phyloP scores from a whole-genome alignment of 2,329 filamentous ascomycete genomes.

The Incumbomyces lentus region DNA sequence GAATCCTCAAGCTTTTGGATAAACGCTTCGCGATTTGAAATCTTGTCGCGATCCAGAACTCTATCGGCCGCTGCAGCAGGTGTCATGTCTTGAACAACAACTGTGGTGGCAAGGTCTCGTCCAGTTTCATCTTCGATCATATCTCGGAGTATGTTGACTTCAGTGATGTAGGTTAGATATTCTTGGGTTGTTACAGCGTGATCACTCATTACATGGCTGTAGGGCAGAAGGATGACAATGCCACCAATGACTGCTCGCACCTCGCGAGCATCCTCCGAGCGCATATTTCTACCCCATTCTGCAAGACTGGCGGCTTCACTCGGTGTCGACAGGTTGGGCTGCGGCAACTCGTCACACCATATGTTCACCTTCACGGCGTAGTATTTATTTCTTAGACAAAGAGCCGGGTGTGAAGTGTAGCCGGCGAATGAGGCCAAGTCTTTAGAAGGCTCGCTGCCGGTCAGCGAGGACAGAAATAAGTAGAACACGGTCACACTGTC shows the following conservation, averaged over 20 bases:
- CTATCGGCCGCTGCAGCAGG: not conserved
- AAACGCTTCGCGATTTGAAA: constrained; percentile 4
- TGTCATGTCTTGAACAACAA: constrained; percentile 26
- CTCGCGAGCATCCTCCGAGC: constrained; percentile 31
- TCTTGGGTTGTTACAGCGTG: too few species aligned
- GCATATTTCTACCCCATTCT: constrained; percentile 33
- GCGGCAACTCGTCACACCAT: constrained; percentile 38
- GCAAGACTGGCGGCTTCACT: not conserved
- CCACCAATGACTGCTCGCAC: constrained; percentile 37
- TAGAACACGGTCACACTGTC: constrained; percentile 9
- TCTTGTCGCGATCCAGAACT: not conserved
- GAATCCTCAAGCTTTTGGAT: constrained; percentile 32
- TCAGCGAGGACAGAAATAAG: constrained; percentile 16
- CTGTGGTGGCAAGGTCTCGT: constrained; percentile 27
- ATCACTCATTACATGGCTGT: constrained; percentile 8
- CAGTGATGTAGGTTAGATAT: constrained; percentile 23
- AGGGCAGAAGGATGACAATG: constrained; percentile 29
- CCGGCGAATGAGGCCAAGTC: constrained; percentile 30
- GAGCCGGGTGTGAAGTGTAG: constrained; percentile 36
- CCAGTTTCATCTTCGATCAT: constrained; percentile 34
- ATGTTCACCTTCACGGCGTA: constrained; percentile 34
- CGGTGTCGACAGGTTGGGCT: constrained; percentile 7
- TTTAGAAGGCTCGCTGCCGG: constrained; percentile 12
- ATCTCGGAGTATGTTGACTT: constrained; percentile 28
- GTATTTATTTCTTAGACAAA: constrained; percentile 33